A percentile compares a stretch with the other conserved stretches of the same genome.
Evolutionary conservation across 2,329 filamentous ascomycete species (phyloP).

Genomic region (Raffaelea deltoideospora): DNA sequence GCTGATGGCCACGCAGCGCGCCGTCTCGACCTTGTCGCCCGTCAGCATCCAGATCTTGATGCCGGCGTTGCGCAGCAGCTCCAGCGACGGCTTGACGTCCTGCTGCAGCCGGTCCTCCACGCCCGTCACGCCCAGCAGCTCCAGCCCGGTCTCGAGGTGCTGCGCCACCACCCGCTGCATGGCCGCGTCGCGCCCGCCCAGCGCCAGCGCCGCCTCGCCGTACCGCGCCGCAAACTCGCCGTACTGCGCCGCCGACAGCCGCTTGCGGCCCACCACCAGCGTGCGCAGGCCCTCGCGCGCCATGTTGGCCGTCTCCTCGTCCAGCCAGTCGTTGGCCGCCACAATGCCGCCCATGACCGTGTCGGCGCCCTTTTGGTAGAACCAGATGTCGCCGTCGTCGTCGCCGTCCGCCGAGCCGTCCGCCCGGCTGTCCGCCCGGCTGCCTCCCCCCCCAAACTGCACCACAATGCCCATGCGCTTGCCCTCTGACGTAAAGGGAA

Average conservation of each 20-base stretch:
- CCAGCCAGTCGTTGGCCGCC: constrained; percentile 91
- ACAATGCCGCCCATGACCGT: constrained; percentile 97
- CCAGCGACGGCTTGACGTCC: constrained; percentile 88
- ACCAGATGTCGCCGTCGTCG: constrained; percentile 73
- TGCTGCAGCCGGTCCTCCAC: constrained; percentile 94
- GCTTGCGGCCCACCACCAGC: constrained; percentile 85
- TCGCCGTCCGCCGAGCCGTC: constrained; percentile 31
- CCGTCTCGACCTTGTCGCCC: constrained; percentile 95
- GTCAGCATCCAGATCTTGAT: constrained; percentile 99
- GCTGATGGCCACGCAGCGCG: constrained; percentile 86
- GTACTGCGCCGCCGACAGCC: constrained; percentile 65
- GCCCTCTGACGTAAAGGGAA: constrained; percentile 94
- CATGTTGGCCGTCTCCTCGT: constrained; percentile 99
- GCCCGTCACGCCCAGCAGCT: constrained; percentile 90
- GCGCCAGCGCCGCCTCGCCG: constrained; percentile 63
- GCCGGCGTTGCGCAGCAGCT: constrained; percentile 87
- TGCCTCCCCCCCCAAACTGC: constrained; percentile 56
- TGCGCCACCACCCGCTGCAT: constrained; percentile 70
- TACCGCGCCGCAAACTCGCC: constrained; percentile 62
- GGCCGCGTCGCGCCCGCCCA: constrained; percentile 64
- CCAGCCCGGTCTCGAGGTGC: constrained; percentile 74
- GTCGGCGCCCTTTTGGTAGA: constrained; percentile 96
- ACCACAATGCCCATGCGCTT: constrained; percentile 98
- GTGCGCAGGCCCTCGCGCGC: constrained; percentile 89
- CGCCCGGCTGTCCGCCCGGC: constrained; percentile 24